Evolutionary conservation across 495 filamentous ascomycete species (phyloP).

Genomic region (Margaritispora aquatica): DNA sequence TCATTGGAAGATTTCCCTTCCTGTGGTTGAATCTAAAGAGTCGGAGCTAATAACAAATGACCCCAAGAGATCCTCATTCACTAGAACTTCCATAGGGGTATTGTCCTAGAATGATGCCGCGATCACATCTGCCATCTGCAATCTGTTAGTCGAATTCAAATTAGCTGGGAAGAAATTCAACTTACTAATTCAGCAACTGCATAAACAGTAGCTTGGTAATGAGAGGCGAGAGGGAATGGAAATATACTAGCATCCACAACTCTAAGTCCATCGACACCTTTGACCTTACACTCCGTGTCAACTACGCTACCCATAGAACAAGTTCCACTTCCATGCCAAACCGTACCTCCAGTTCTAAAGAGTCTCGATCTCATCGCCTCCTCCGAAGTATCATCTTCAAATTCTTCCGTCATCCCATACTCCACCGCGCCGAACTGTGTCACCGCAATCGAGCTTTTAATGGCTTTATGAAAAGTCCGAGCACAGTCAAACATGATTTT

Average conservation of each 20-base stretch:
- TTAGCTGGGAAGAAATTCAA: background rate
- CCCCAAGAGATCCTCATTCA: too few relatives aligned
- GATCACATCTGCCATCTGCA: background rate
- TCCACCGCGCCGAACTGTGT: background rate
- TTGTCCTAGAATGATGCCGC: too few relatives aligned
- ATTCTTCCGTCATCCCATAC: background rate
- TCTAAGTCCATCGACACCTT: constrained; percentile 2
- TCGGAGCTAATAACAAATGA: too few relatives aligned
- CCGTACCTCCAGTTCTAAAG: background rate
- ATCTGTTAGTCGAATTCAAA: background rate
- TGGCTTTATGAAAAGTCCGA: background rate
- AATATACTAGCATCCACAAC: constrained; percentile 9
- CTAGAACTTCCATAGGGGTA: too few relatives aligned
- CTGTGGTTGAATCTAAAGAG: too few relatives aligned
- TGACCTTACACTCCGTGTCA: constrained; percentile 4
- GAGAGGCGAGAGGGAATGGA: background rate
- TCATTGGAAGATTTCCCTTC: too few relatives aligned
- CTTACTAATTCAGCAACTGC: constrained; percentile 7
- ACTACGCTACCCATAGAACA: constrained; percentile 7
- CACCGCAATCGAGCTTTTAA: background rate
- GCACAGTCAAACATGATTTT: background rate
- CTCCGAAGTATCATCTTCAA: background rate
- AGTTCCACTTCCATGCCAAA: constrained; percentile 3
- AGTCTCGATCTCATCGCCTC: background rate
- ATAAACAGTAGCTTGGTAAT: constrained; percentile 13